Percentiles rank a stretch among this genome's conserved stretches.
phyloP scores from a whole-genome alignment of 352 stramenopile genomes.

The Peronospora belbahrii region DNA sequence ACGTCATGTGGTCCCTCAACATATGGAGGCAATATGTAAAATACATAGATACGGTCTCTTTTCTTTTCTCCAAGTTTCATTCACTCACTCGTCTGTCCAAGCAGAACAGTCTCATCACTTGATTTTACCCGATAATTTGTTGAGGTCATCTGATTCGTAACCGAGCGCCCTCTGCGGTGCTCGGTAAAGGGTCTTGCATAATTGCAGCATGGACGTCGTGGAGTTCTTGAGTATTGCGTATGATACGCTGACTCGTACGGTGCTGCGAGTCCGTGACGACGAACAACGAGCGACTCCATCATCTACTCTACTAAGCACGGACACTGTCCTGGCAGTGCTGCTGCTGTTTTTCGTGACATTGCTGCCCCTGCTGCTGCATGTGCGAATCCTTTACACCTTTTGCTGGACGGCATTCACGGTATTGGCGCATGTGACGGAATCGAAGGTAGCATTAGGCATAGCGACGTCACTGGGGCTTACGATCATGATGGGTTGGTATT shows the following conservation, averaged over 20 bases:
- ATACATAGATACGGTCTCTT: too few species aligned
- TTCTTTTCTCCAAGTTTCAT: too few species aligned
- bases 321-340: constrained; percentile 24
- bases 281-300: constrained; percentile 6
- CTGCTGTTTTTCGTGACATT: constrained; percentile 35
- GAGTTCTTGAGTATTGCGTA: constrained; percentile 21
- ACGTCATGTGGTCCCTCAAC: too few species aligned
- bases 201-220: constrained; percentile 15
- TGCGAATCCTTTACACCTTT: constrained; percentile 42
- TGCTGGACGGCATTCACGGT: constrained; percentile 36
- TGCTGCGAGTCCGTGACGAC: constrained; percentile 24
- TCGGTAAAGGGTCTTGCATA: not conserved
- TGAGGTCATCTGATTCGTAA: constrained; percentile 4
- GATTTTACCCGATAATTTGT: not conserved
- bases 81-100: too few species aligned
- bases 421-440: constrained; percentile 25
- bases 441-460: constrained; percentile 32
- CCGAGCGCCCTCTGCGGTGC: too few species aligned
- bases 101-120: constrained; percentile 1
- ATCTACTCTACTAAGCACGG: constrained; percentile 1
- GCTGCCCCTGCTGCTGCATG: constrained; percentile 27
- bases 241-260: constrained; percentile 24
- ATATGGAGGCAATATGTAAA: too few species aligned
- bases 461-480: constrained; percentile 36
- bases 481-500: constrained; percentile 57